Evolutionary conservation across 768 basidiomycete genomes (phyloP).

Genomic region (Leccinum imitatum): DNA sequence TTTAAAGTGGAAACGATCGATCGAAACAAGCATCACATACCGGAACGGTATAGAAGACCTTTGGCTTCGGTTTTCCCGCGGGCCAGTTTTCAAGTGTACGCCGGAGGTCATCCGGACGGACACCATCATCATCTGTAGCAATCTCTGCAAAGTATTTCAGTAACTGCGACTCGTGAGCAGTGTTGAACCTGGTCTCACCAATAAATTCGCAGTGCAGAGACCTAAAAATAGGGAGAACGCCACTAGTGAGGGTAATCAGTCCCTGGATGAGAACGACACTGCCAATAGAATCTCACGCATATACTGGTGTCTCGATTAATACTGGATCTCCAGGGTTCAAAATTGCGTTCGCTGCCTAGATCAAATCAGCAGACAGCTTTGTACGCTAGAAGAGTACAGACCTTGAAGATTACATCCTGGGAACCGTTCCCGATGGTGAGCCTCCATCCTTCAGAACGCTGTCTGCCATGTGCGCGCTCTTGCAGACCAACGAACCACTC

Average conservation of each 20-base stretch:
- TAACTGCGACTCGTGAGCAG: not conserved
- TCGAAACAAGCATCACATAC: conserved; percentile 38
- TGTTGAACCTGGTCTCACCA: conserved; percentile 38
- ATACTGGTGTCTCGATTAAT: conserved; percentile 80
- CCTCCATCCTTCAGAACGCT: conserved; percentile 65
- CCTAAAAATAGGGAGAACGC: conserved; percentile 64
- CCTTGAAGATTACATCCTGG: conserved; percentile 90
- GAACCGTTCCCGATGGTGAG: conserved; percentile 80
- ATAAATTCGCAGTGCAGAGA: conserved; percentile 56
- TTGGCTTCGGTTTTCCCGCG: conserved; percentile 65
- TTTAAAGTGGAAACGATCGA: conserved; percentile 2
- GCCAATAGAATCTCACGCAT: conserved; percentile 49
- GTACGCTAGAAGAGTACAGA: conserved; percentile 23
- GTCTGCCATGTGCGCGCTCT: conserved; percentile 63
- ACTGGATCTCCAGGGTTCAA: conserved; percentile 79
- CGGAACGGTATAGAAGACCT: conserved; percentile 78
- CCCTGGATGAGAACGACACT: conserved; percentile 13
- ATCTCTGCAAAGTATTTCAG: conserved; percentile 54
- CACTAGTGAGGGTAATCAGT: conserved; percentile 38
- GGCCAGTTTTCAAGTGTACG: conserved; percentile 76
- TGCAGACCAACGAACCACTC: conserved; percentile 77
- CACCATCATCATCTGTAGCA: conserved; percentile 70
- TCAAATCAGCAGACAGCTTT: conserved; percentile 8
- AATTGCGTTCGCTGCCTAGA: conserved; percentile 66
- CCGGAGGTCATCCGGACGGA: conserved; percentile 58